Evolutionary conservation across 768 basidiomycete species (phyloP), one percentile per base, ranked within the genome.

Genomic region (Suillus placidus): DNA sequence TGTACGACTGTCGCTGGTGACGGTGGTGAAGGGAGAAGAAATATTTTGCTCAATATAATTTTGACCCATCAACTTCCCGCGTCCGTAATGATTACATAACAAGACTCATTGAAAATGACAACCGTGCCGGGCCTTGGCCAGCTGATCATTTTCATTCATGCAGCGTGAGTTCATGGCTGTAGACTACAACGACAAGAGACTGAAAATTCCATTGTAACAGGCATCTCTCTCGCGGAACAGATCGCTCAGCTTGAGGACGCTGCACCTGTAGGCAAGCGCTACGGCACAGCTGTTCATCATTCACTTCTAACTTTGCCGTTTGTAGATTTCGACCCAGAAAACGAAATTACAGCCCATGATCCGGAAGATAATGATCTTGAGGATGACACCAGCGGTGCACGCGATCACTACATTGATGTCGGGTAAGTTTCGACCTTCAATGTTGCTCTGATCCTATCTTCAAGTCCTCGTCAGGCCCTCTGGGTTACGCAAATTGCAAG

Each of bases 331-430:
- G 92, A 95, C 76, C 90, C 89, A 13, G 94, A 95, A 74, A 87
- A 89, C 68, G 81, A 83, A 64, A 74, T 70, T 56, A 80, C 82
- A 66, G 85, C 80, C 38, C 73, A 77, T 23, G 81, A 85, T 69
- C 75, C 77, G 18, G 76, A 79, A 56, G 80, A 84, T 67, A 77
- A 74, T 23, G 72, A 72, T 58, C 64, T 65, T 30, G 68, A 67
- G 52, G 73, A 83, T 51, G 67, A 76, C 43, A 30, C 18, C 30
- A 75, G 71, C 45, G 81, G 78, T 16, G 82, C 79, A 0, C 82
- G 90, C 70, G 89, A 89, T 70, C 95, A 97, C 77, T 97, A 97
- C 76, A 72, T 94, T 51, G 88, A 92, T 70, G 92, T 96, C 45
- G 93, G 92, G 92, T 94, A 74, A 66, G 86, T 79, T 34, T 10